phyloP scores from a whole-genome alignment of 2,329 filamentous ascomycete species.

The Pseudogymnoascus sp. region DNA sequence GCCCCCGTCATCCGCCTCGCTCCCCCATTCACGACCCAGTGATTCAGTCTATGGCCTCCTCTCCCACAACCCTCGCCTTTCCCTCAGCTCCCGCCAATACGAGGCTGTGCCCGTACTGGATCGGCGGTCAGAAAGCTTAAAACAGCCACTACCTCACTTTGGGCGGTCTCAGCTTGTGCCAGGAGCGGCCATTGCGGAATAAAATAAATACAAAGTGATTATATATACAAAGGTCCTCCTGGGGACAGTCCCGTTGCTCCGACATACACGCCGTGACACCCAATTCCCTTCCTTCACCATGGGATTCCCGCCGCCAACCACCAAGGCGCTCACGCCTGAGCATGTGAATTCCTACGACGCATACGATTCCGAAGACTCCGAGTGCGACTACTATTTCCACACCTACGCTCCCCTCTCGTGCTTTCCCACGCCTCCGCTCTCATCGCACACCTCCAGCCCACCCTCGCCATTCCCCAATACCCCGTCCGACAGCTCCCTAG shows the following conservation, averaged over 20 bases:
- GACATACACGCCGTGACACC: neutral
- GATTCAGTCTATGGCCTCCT: constrained; percentile 4
- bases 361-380: constrained; percentile 15
- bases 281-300: neutral
- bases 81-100: neutral
- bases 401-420: constrained; percentile 61
- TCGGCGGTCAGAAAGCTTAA: neutral
- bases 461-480: constrained; percentile 15
- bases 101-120: neutral
- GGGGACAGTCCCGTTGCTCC: too few relatives aligned
- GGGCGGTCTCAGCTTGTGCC: neutral
- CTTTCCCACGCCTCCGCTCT: constrained; percentile 58
- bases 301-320: neutral
- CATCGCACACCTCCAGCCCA: constrained; percentile 23
- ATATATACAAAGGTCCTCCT: neutral
- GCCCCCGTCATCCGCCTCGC: neutral
- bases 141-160: neutral
- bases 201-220: neutral
- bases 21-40: neutral
- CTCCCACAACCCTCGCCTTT: neutral
- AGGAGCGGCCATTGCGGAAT: neutral
- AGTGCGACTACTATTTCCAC: constrained; percentile 41
- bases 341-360: neutral
- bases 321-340: neutral
- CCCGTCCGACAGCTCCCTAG: constrained; percentile 21